A percentile compares a stretch with the other conserved stretches of the same genome.
These are phyloP conservation scores for Capsicum chinense DNA, from an alignment of 257 asterid genomes.

Conservation along the genomic window DNA sequence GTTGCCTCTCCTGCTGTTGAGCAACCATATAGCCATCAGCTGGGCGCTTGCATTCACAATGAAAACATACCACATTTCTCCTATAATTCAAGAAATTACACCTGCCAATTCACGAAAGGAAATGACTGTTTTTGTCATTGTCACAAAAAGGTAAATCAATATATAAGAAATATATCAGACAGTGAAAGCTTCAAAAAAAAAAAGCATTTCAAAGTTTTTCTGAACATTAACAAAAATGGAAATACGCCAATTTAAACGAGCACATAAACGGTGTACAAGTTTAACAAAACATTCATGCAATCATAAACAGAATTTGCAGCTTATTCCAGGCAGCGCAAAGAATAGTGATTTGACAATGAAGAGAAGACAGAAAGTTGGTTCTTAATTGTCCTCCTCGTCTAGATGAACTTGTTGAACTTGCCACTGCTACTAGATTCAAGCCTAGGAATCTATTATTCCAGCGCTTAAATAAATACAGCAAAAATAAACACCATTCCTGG, in stretches of 20 bases:
- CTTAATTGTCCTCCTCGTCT: not conserved
- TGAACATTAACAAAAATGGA: not conserved
- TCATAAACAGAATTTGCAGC: not conserved
- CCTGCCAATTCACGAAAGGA: constrained; percentile 46
- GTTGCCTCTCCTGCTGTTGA: constrained; percentile 59
- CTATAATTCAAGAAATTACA: constrained; percentile 96
- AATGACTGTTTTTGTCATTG: not conserved
- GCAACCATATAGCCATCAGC: constrained; percentile 67
- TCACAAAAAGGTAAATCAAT: not conserved
- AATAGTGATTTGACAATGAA: not conserved
- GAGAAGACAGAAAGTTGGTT: constrained; percentile 5
- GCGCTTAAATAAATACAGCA: not conserved
- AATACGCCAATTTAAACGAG: not conserved
- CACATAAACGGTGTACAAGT: not conserved
- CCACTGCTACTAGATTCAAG: constrained; percentile 4
- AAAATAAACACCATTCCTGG: not conserved
- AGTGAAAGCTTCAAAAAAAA: constrained; percentile 10
- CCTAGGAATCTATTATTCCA: not conserved
- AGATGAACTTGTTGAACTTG: not conserved
- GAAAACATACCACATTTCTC: constrained; percentile 91
- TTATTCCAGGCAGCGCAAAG: not conserved
- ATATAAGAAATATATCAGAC: not conserved
- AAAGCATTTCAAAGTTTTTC: not conserved
- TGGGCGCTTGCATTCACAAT: constrained; percentile 94
- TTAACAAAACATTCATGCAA: not conserved